These are phyloP conservation scores for Choanephora cucurbitarum DNA, from an alignment of 371 early-diverging fungal genomes.

Conservation along the genomic window DNA sequence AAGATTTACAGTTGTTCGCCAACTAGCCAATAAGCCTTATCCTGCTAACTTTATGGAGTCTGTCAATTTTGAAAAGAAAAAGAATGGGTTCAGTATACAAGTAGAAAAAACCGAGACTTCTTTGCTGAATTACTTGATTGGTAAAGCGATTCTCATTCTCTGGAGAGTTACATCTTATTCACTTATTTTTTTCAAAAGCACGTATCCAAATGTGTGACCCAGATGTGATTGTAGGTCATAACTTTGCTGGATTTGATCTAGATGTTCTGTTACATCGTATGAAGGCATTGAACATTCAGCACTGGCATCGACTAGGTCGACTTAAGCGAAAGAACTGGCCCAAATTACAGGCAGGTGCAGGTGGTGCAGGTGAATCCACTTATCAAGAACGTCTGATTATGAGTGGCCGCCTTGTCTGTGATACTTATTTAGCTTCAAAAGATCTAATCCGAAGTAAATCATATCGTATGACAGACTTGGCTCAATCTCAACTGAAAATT, in stretches of 20 bases:
- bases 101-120: constrained; percentile 65
- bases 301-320: constrained; percentile 73
- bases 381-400: constrained; percentile 73
- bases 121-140: constrained; percentile 68
- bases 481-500: constrained; percentile 75
- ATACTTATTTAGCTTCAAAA: constrained; percentile 91
- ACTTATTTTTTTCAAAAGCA: constrained; percentile 40
- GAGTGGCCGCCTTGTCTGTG: constrained; percentile 93
- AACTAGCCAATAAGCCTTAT: constrained; percentile 59
- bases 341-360: constrained; percentile 78
- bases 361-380: constrained; percentile 82
- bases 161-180: background rate
- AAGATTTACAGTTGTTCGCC: constrained; percentile 71
- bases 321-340: constrained; percentile 83
- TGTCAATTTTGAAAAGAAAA: constrained; percentile 31
- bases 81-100: constrained; percentile 33
- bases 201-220: constrained; percentile 82
- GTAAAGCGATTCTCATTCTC: no score
- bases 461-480: constrained; percentile 82
- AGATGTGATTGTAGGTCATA: constrained; percentile 96
- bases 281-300: constrained; percentile 74
- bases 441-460: constrained; percentile 87
- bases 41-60: constrained; percentile 65
- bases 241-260: constrained; percentile 93
- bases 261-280: constrained; percentile 95